Evolutionary conservation across 495 filamentous ascomycete species (phyloP), one percentile per base, ranked within the genome.

Genomic region (Penicillium paradoxum): DNA sequence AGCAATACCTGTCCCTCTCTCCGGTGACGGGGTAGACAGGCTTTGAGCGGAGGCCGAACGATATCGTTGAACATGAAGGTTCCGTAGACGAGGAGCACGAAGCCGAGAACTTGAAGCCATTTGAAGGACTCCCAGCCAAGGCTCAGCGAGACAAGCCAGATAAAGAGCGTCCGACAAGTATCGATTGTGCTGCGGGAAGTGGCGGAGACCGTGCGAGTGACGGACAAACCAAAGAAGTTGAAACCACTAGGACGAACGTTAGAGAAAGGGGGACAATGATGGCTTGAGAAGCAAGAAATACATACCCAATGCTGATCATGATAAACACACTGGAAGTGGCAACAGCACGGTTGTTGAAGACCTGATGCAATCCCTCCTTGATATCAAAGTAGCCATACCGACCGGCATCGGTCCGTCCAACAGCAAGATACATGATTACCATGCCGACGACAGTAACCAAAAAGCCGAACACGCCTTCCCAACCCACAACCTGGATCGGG

Each of bases 61-160:
- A 97, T 80, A 54, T 91, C 90, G 72, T 98, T 97, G 78, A 97
- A 98, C 49, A 98, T 62, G 69, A 96, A 97, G 0, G 93, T 98
- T 58, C 93, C 95, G 62, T 96, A 98, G 25, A 98, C 93, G 19
- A 98, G 81, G 49, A 97, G 69, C 0, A 63, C 85, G 63, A 98
- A 98, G 2, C 93, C 93, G 2, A 80, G 67, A 3, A 98, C 89
- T 70, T 98, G 93, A 9, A 98, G 79, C 87, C 91, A 96, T 73
- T 97, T 98, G 82, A 98, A 98, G 9, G 81, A 83, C 71, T 98
- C 93, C 93, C 93, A 98, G 46, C 93, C 91, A 0, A 98, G 80
- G 6, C 87, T 90, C 9, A 98, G 79, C 3, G 89, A 95, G 15
- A 96, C 89, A 24, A 98, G 79, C 93, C 93, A 98, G 73, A 98